Evolutionary conservation across 1,284 basidiomycete genomes (phyloP).

Genomic region (Cutaneotrichosporon sp.): DNA sequence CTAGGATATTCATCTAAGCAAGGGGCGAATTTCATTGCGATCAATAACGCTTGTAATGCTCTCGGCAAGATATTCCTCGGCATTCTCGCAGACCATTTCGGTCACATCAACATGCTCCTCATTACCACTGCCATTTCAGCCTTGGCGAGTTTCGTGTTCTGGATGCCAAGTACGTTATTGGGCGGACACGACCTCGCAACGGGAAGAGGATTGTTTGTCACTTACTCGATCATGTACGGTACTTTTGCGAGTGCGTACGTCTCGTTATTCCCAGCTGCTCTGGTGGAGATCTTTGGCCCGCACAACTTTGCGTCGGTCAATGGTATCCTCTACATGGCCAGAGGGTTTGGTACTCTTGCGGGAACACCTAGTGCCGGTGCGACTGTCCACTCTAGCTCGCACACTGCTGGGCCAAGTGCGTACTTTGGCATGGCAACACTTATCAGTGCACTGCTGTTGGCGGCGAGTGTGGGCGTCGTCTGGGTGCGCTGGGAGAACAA

Average conservation of each 20-base stretch:
- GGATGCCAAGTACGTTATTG: conserved; percentile 33
- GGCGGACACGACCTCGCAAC: background rate
- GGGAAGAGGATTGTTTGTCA: conserved; percentile 34
- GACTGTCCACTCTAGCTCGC: background rate
- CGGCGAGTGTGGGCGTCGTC: conserved; percentile 16
- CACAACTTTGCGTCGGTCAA: conserved; percentile 38
- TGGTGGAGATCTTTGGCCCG: conserved; percentile 42
- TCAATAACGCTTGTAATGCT: conserved; percentile 39
- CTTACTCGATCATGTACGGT: conserved; percentile 37
- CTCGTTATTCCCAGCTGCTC: conserved; percentile 37
- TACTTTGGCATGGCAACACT: conserved; percentile 23
- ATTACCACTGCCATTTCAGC: conserved; percentile 37
- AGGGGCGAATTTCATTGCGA: conserved; percentile 38
- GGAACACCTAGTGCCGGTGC: conserved; percentile 37
- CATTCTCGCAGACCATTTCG: conserved; percentile 43
- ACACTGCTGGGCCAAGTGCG: background rate
- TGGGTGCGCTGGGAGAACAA: conserved; percentile 22
- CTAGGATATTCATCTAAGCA: conserved; percentile 25
- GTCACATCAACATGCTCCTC: conserved; percentile 48
- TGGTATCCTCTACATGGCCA: conserved; percentile 36
- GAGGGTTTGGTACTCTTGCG: conserved; percentile 34
- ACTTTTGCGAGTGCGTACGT: conserved; percentile 34
- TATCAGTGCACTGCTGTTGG: conserved; percentile 22
- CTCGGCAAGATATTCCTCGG: conserved; percentile 49
- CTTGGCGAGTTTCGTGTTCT: conserved; percentile 35